Evolutionary conservation across 2,329 filamentous ascomycete species (phyloP).

Genomic region (Talaromyces sp.): DNA sequence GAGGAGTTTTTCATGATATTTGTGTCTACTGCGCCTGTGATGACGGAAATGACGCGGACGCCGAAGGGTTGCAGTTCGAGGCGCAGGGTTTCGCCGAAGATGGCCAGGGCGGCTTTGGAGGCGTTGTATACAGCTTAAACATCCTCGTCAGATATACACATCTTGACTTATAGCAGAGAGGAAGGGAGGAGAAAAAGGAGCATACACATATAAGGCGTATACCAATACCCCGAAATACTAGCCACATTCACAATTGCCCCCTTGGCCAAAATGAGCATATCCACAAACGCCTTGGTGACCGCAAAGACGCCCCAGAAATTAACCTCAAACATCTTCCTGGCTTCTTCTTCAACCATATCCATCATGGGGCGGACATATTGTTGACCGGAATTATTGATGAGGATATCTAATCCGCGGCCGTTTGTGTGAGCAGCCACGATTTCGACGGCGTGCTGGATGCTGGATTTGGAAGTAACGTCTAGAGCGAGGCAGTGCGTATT

Average conservation of each 20-base stretch:
- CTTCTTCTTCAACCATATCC: neutral
- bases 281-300: neutral
- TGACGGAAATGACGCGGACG: neutral
- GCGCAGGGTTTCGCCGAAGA: conserved; percentile 7
- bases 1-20: neutral
- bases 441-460: neutral
- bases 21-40: neutral
- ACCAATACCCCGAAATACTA: neutral
- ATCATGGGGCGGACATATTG: neutral
- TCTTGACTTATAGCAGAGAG: neutral
- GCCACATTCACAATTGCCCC: neutral
- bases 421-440: neutral
- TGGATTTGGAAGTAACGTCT: neutral
- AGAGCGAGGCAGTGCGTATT: neutral
- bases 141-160: neutral
- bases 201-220: neutral
- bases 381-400: neutral
- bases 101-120: conserved; percentile 11
- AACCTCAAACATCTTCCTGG: neutral
- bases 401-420: neutral
- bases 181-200: neutral
- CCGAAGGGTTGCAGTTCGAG: conserved; percentile 12
- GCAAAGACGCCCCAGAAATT: neutral
- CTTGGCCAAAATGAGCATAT: neutral
- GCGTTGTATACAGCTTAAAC: conserved; percentile 12